Evolutionary conservation across 371 early-diverging fungal species (phyloP), one percentile per base, ranked within the genome.

Genomic region (Mortierella sp.): DNA sequence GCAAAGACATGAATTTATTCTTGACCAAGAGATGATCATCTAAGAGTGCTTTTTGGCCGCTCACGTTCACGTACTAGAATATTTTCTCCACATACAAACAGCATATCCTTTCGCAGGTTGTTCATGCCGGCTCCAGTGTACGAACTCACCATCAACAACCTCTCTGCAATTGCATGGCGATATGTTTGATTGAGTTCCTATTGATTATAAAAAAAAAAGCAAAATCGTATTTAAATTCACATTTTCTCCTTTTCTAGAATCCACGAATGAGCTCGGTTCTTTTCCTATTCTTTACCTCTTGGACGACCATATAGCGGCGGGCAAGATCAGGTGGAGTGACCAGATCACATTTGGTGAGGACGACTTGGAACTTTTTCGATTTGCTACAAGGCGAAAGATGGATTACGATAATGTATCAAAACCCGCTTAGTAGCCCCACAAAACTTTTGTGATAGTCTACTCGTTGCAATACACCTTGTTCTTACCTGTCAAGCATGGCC

Each of bases 291-390:
- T 20, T 49, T 75, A 80, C 83, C 45, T 85, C 77, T 47, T 70
- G 75, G 26, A 85, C 77, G 18, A 83, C 28, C 47, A 70, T 72
- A 51, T 84, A 77, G 9, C 90, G 87, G 28, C 90, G 87, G 3
- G 94, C 94, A 43, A 95, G 86, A 35, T 88, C 88, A 3, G 88
- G 88, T 5, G 92, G 78, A 3, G 87, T 79, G 10, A 93, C 87
- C 18, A 94, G 84, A 80, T 95, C 95, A 74, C 94, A 92, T 70
- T 95, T 95, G 28, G 95, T 95, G 78, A 95, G 83, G 4, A 95
- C 90, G n/a, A 95, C 81, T 67, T 94, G 94, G 73, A 93, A 93
- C 72, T 89, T 88, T 49, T 88, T 87, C 55, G 85, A 75, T 43
- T 86, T 84, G 22, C 89, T 76, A 68, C 5, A 26, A 20, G 32